Base-by-base conservation (phyloP, 768 basidiomycete species). In the Rhodotorula kratochvilovae region DNA sequence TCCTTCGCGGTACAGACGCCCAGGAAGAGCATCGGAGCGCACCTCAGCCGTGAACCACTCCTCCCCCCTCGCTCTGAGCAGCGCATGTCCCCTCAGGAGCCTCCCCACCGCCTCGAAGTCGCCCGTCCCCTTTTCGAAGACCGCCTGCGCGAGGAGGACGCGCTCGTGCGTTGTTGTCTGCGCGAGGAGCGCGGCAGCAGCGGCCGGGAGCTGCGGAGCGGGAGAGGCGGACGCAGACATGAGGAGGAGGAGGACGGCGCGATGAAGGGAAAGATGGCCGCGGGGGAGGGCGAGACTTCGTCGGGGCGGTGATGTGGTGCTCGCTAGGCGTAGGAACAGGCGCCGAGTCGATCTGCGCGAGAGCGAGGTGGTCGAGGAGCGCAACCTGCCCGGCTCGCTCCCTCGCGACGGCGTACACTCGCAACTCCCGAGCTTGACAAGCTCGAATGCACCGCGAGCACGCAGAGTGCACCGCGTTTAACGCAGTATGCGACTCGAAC, bases 131-230 rank as follows among this genome's bases (percentile, higher is more conserved):
- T 55, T 39, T 19, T 61, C 45, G 42, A 71, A 69, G 19, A 57
- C 57, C 19, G 60, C 70, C 21, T 75, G 73, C 6, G 70, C 70
- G 63, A 75, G 35, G 17, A 75, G 61, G 35, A 75, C 48, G 39
- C 65, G 65, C 48, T 68, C 63, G 53, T 59, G 61, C 27, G 64
- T 66, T 8, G 64, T 53, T 25, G 71, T 65, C 17, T 45, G 10
- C 5, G 46, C 23, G 54, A 74, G 69, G 1, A 67, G 62, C 6
- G 33, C 45, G 21, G 42, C 1, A 46, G 65, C 68, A 43, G 50
- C 12, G 27, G 62, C 43, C 8, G 60, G 11, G 39, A 55, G 35
- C 35, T 27, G 5, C n/a, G 35, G 60, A 3, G 68, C 58, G 35
- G 53, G 33, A 11, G 42, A 7, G 42, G 29, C 2, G 23, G 53